Conservation (phyloP, 306 rosid genomes). For the Rosa chinensis region DNA sequence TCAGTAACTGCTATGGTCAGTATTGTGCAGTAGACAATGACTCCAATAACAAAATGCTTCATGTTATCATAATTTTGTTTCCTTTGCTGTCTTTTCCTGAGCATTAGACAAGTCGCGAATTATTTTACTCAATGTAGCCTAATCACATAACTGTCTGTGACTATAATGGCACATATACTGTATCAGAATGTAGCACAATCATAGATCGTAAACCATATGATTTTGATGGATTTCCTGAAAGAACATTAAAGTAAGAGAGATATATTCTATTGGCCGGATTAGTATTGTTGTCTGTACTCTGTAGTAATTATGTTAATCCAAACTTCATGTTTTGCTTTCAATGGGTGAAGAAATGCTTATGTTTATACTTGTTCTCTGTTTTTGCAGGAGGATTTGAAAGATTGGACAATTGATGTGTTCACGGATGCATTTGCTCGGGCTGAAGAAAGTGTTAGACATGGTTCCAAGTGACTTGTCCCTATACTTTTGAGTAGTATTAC, state of each 20-base stretch:
- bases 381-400: slow-evolving; percentile 66
- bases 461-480: slow-evolving; percentile 30
- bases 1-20: not conserved
- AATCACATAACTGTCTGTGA: not conserved
- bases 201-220: not conserved
- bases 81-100: not conserved
- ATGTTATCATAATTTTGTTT: not conserved
- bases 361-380: slow-evolving; percentile 9
- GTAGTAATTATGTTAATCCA: not conserved
- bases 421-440: slow-evolving; percentile 59
- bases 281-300: not conserved
- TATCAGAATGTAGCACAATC: not conserved
- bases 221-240: not conserved
- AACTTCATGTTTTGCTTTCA: not conserved
- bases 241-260: not conserved
- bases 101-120: not conserved
- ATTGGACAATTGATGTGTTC: slow-evolving; percentile 80
- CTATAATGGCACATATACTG: not conserved
- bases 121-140: not conserved
- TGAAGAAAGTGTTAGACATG: slow-evolving; percentile 54
- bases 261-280: not conserved
- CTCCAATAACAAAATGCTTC: not conserved
- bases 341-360: not conserved
- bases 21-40: not conserved
- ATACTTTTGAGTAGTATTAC: slow-evolving; percentile 1